A percentile compares a stretch with the other conserved stretches of the same genome.
Conservation (phyloP, 1,139 yeast genomes). For the Diutina neorugosa region DNA sequence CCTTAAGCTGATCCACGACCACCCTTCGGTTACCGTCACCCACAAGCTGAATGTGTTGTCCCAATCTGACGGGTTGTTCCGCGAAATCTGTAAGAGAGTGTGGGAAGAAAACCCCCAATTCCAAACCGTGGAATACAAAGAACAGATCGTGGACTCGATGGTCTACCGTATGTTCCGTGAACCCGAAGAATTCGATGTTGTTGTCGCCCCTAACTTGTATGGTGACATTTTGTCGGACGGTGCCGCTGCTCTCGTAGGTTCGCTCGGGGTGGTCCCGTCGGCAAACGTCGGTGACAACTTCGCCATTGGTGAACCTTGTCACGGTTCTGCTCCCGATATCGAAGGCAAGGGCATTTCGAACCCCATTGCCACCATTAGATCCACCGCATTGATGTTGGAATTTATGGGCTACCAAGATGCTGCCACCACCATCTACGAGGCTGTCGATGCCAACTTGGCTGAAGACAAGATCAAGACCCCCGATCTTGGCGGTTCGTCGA, state of each 20-base stretch:
- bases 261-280: constrained; percentile 95
- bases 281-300: constrained; percentile 95
- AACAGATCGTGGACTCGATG: constrained; percentile 98
- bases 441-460: constrained; percentile 85
- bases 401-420: constrained; percentile 86
- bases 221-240: constrained; percentile 97
- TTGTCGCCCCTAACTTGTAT: constrained; percentile 95
- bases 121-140: constrained; percentile 56
- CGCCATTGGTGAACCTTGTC: constrained; percentile 98
- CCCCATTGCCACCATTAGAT: constrained; percentile 96
- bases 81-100: constrained; percentile 76
- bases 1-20: constrained; percentile 21
- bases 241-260: constrained; percentile 97
- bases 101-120: constrained; percentile 57
- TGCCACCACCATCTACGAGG: constrained; percentile 85
- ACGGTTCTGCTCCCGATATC: constrained; percentile 97
- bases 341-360: constrained; percentile 92
- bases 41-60: constrained; percentile 94
- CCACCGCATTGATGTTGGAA: constrained; percentile 94
- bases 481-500: constrained; percentile 81
- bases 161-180: constrained; percentile 97
- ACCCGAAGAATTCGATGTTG: constrained; percentile 93
- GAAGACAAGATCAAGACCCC: constrained; percentile 82
- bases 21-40: constrained; percentile 77
- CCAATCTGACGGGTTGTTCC: constrained; percentile 88